Base-by-base conservation (phyloP, 2,329 filamentous ascomycete genomes). In the Lachnellula suecica region DNA sequence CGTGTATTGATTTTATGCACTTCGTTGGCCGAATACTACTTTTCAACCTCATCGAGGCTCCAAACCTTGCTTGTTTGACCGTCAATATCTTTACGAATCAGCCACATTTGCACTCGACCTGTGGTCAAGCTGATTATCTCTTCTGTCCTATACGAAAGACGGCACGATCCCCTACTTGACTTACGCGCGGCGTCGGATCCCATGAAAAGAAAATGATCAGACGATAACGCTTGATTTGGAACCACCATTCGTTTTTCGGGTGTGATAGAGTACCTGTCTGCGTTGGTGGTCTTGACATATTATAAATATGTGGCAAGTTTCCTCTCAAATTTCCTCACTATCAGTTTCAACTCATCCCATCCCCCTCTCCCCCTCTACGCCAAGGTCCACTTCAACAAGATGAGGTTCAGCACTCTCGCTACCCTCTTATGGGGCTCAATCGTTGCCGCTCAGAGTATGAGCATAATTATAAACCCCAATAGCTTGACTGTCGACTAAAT, bases 371-470 rank as follows among this genome's bases (percentile, higher is more conserved):
- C 20, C 29, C 5, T n/a, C 22, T 48, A 19, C 37, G 11, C n/a
- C 19, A 22, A 31, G 34, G 10, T 19, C 20, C 8, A 10, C 6
- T 5, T 40, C 19, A 40, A 40, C 11, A 23, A 20, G 22, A 51
- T 45, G 42, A 51, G 20, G 42, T 45, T 41, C 42, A 20, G 37
- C 15, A n/a, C 23, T 29, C 27, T 45, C 4, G 11, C 15, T 15
- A n/a, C 41, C 24, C 41, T 51, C 34, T 34, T 22, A 5, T 48
- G 23, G 48, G 22, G 11, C 10, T 34, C 40, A 3, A 17, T 49
- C 9, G 47, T 44, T 20, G 23, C 41, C 8, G 47, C 37, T 34
- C 47, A 49, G 31, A 38, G 47, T 49, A 44, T 17, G 25, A n/a
- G 17, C 15, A 10, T n/a, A 44, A 13, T 17, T 5, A 24, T 44